These are phyloP conservation scores for Hyphopichia fennica DNA, from an alignment of 1,139 yeast genomes.

Conservation along the genomic window DNA sequence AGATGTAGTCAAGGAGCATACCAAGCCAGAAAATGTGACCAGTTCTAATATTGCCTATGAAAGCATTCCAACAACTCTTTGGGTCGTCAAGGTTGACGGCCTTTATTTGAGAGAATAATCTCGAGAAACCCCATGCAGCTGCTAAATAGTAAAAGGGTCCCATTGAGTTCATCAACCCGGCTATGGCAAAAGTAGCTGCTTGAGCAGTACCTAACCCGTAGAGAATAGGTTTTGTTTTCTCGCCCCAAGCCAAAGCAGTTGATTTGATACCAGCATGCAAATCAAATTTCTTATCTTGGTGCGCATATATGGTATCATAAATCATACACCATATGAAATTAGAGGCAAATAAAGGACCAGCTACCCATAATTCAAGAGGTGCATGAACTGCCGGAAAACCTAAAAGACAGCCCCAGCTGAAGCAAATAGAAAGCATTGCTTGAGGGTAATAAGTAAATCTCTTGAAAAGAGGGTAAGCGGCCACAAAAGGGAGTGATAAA, in stretches of 20 bases:
- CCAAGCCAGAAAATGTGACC: conserved; percentile 82
- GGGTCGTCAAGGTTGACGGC: conserved; percentile 80
- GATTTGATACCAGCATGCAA: conserved; percentile 88
- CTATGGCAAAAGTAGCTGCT: conserved; percentile 58
- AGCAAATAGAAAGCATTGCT: conserved; percentile 74
- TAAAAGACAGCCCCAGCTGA: conserved; percentile 91
- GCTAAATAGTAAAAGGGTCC: conserved; percentile 82
- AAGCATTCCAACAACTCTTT: conserved; percentile 77
- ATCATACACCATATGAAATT: conserved; percentile 92
- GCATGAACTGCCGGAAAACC: conserved; percentile 96
- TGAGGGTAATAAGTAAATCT: conserved; percentile 96
- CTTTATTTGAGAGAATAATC: conserved; percentile 65
- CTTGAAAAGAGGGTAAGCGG: conserved; percentile 89
- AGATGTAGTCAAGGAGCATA: conserved; percentile 68
- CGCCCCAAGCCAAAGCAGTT: conserved; percentile 93
- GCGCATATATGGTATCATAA: conserved; percentile 96
- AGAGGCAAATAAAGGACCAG: conserved; percentile 74
- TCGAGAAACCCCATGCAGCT: conserved; percentile 64
- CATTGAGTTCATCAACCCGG: conserved; percentile 80
- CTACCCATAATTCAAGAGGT: conserved; percentile 69
- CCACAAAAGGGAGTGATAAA: conserved; percentile 74
- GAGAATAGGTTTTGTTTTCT: conserved; percentile 67
- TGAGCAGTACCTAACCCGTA: conserved; percentile 67
- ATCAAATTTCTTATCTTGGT: conserved; percentile 92
- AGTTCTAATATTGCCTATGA: conserved; percentile 73